Conservation (phyloP, 2,329 filamentous ascomycete species). For the Fusarium beomiforme region DNA sequence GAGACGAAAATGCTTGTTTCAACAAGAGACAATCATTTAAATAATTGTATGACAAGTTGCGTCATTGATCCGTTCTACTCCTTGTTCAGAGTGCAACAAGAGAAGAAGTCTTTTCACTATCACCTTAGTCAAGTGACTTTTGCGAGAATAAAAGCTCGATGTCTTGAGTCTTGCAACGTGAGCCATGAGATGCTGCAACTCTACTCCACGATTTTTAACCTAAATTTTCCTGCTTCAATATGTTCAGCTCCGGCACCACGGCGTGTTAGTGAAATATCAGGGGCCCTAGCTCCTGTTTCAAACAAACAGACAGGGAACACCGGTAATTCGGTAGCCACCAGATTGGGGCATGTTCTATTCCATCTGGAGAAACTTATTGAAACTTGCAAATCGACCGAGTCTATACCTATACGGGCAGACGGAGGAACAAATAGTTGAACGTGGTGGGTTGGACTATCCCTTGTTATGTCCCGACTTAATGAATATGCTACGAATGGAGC, state of each 20-base stretch:
- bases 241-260: not conserved
- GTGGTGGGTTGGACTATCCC: slow-evolving; percentile 9
- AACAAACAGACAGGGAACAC: slow-evolving; percentile 12
- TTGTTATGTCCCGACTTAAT: slow-evolving; percentile 25
- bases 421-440: slow-evolving; percentile 19
- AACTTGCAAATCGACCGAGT: slow-evolving; percentile 24
- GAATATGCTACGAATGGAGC: slow-evolving; percentile 2
- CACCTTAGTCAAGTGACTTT: slow-evolving; percentile 4
- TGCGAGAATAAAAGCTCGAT: not conserved
- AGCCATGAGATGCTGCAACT: not conserved
- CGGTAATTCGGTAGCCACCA: not conserved
- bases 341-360: slow-evolving; percentile 19
- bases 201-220: not conserved
- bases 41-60: slow-evolving; percentile 2
- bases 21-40: not conserved
- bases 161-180: not conserved
- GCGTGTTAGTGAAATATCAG: slow-evolving; percentile 28
- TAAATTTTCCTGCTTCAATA: not conserved
- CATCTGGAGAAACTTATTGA: slow-evolving; percentile 17
- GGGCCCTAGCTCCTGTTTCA: slow-evolving; percentile 33
- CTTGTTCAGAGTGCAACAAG: not conserved
- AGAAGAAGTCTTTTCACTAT: not conserved
- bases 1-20: slow-evolving; percentile 22
- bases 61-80: not conserved
- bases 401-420: slow-evolving; percentile 20